Evolutionary conservation across 345 rosid genomes (phyloP), one percentile per base, ranked within the genome.

Genomic region (Camelina sativa): DNA sequence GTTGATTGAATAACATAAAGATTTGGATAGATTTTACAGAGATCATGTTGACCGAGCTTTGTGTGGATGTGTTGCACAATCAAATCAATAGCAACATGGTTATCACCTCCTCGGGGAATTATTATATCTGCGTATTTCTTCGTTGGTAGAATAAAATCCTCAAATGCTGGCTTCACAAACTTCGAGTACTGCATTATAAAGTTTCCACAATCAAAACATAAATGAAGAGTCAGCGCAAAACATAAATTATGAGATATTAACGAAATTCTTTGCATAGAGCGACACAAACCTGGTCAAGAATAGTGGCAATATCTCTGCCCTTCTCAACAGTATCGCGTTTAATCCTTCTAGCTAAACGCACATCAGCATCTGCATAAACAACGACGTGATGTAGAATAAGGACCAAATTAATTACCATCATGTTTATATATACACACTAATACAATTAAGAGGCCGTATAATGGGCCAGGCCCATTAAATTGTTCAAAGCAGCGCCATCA

Each of bases 41-140:
- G 87, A 80, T 93, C 93, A 79, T 93, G 97, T 80, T 93, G 98
- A 43, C 97, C 97, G 63, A 93, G 98, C 82, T 93, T 93, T 17
- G 96, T 93, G 37, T 88, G 84, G 54, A 93, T 93, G 74, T 93
- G 98, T 72, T 93, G 98, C 60, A 90, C 98, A 79, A 93, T 93
- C 86, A 93, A 83, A 87, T 93, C 98, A 73, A 93, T 71, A 35
- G 98, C 98, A 6, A 93, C 98, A 68, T 89, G 98, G 76, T 93
- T 93, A 79, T 93, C 98, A 80, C 98, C 98, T 44, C 98, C 98
- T 46, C 98, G 95, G 40, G 98, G 98, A 69, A 93, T 93, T 65
- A 93, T 89, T 61, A 93, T 93, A 76, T 93, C 98, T 0, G 98
- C 98, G 73, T 87, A 89, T 61, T 93, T 93, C 86, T 93, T 93